Evolutionary conservation across 371 early-diverging fungal species (phyloP), one percentile per base, ranked within the genome.

Genomic region (Mortierella sp.): DNA sequence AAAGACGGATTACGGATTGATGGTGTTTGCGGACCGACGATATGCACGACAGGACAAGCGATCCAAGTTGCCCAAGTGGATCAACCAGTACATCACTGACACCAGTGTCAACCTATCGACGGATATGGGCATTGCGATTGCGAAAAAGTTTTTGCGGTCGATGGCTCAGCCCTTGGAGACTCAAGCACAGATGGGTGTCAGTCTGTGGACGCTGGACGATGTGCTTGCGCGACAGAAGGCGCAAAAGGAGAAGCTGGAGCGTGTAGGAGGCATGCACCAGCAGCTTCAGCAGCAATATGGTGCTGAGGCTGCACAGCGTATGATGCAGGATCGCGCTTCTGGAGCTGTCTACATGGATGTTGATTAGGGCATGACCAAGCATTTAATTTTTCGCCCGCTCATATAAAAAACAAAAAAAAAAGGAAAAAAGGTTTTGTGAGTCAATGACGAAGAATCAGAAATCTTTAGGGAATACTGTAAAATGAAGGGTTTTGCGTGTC

Each of bases 1-100:
- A 81, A 99, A 99, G 87, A 97, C 96, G 0, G 99, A 99, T 87
- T 99, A 99, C 88, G 99, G 99, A 24, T 86, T 99, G 51, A 99
- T 99, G 99, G 94, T 99, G 43, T 96, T 99, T 91, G 99, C 99
- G 8, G 99, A 99, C 86, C 81, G 95, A 93, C 90, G 99, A 78
- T 99, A 98, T 90, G 96, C 97, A 31, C 91, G 97, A 34, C 92
- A 94, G 3, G 99, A 99, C 86, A 99, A 99, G 88, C 93, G 98
- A 28, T 93, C 93, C 74, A 99, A 99, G 90, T 90, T 99, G 74
- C 99, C 99, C 5, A 95, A 95, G 88, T 99, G 99, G 99, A 99
- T 99, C 79, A 94, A 93, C 75, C 93, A 96, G 55, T 95, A 96
- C 85, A 94, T 99, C 77, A 95, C 95, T 5, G 99, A 98, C 73